A percentile compares a stretch with the other conserved stretches of the same genome.
Evolutionary conservation across 176 grass and related monocot species (phyloP).

Genomic region (maize (Zea mays)): DNA sequence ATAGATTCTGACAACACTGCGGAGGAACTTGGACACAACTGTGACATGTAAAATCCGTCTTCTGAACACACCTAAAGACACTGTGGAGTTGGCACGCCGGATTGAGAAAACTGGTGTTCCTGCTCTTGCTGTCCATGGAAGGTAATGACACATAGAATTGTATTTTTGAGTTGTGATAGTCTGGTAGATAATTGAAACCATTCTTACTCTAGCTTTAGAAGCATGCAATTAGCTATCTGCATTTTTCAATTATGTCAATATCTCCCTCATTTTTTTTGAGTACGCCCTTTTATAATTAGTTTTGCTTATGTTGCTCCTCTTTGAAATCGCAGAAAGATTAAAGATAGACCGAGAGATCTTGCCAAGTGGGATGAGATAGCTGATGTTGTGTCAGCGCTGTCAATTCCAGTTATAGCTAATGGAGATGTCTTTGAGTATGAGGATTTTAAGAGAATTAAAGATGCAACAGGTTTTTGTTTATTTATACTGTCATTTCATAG

Average conservation of each 20-base stretch:
- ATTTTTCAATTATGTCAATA: conserved; percentile 19
- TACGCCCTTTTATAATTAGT: background rate
- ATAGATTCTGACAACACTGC: conserved; percentile 93
- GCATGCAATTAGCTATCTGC: conserved; percentile 18
- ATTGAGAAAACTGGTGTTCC: conserved; percentile 92
- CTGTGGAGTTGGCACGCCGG: conserved; percentile 80
- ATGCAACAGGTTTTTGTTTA: conserved; percentile 65
- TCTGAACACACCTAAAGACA: conserved; percentile 58
- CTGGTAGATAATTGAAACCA: background rate
- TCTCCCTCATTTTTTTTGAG: background rate
- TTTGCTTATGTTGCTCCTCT: conserved; percentile 2
- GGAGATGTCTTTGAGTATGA: conserved; percentile 93
- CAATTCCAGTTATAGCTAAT: conserved; percentile 98
- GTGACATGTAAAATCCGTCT: conserved; percentile 97
- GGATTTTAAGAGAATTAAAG: conserved; percentile 84
- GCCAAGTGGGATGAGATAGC: conserved; percentile 96
- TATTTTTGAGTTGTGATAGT: conserved; percentile 16
- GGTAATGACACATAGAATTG: conserved; percentile 40
- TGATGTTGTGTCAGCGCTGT: conserved; percentile 82
- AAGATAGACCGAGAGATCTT: conserved; percentile 91
- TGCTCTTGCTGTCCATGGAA: conserved; percentile 91
- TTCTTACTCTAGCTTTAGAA: conserved; percentile 15
- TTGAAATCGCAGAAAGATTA: conserved; percentile 69
- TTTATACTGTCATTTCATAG: conserved; percentile 17
- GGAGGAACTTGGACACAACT: conserved; percentile 70